A percentile compares a stretch with the other conserved stretches of the same genome.
phyloP scores from a whole-genome alignment of 1,284 basidiomycete genomes.

The Malassezia nana region DNA sequence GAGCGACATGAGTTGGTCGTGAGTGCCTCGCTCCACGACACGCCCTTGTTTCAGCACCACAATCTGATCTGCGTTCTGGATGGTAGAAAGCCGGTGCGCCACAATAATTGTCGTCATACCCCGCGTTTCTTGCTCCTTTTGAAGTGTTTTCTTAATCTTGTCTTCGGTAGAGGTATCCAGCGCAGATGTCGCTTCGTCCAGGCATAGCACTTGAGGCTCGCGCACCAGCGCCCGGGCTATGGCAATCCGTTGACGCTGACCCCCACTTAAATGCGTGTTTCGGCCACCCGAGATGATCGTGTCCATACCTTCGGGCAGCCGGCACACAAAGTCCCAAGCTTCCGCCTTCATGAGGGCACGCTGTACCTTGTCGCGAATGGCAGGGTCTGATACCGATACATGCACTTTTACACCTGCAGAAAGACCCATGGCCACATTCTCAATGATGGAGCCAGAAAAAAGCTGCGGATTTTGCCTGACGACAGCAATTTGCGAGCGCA shows the following conservation, averaged over 20 bases:
- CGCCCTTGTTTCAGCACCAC: constrained; percentile 34
- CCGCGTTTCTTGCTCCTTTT: constrained; percentile 34
- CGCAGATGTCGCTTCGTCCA: constrained; percentile 45
- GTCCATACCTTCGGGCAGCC: constrained; percentile 48
- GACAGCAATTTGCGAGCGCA: constrained; percentile 50
- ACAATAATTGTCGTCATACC: constrained; percentile 44
- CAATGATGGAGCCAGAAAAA: constrained; percentile 41
- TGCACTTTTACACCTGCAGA: constrained; percentile 23
- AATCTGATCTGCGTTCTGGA: constrained; percentile 43
- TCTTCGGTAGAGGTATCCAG: constrained; percentile 42
- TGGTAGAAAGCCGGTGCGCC: constrained; percentile 44
- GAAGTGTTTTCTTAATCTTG: constrained; percentile 34
- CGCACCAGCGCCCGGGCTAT: constrained; percentile 43
- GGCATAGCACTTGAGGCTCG: constrained; percentile 34
- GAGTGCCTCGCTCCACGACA: constrained; percentile 38
- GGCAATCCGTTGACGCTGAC: constrained; percentile 43
- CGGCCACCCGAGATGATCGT: constrained; percentile 48
- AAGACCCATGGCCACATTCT: constrained; percentile 44
- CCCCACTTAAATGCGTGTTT: constrained; percentile 44
- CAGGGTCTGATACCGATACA: neutral
- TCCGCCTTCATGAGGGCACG: constrained; percentile 47
- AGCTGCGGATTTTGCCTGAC: constrained; percentile 51
- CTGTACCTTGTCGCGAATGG: constrained; percentile 41
- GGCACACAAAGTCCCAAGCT: constrained; percentile 49
- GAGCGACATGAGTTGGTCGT: constrained; percentile 28